Evolutionary conservation across 2,329 filamentous ascomycete genomes (phyloP).

Genomic region (Nigrograna mackinnonii): DNA sequence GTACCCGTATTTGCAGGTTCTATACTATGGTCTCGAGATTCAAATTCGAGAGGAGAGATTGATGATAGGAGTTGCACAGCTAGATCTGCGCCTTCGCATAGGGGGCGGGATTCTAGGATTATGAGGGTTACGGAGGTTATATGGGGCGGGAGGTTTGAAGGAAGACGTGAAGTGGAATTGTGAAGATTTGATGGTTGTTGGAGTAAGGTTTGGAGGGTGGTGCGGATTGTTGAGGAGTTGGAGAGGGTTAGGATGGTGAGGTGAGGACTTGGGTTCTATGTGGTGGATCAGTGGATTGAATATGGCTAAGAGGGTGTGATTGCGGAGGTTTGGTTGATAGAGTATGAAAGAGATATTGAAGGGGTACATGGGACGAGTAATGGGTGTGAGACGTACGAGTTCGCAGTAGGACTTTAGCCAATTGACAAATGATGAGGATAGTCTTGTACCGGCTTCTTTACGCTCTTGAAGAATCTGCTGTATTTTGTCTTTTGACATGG

Average conservation of each 20-base stretch:
- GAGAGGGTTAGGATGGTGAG: background rate
- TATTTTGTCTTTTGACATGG: constrained; percentile 11
- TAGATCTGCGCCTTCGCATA: constrained; percentile 66
- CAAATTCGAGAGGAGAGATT: background rate
- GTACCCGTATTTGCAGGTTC: no score
- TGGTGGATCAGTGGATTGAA: background rate
- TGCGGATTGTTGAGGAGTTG: constrained; percentile 1
- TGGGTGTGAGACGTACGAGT: no score
- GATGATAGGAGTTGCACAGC: constrained; percentile 47
- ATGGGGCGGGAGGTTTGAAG: constrained; percentile 34
- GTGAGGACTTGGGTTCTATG: background rate
- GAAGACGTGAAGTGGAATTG: constrained; percentile 48
- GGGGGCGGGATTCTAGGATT: constrained; percentile 68
- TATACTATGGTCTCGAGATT: constrained; percentile 5
- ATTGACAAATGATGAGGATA: constrained; percentile 12
- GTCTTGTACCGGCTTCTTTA: background rate
- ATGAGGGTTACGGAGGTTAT: constrained; percentile 65
- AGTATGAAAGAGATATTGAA: no score
- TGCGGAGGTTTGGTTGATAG: no score
- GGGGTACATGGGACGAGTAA: no score
- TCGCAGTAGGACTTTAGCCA: no score
- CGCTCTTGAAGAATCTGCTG: constrained; percentile 9
- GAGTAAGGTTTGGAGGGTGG: background rate
- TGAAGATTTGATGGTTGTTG: constrained; percentile 54
- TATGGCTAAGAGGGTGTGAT: background rate